A percentile compares a stretch with the other conserved stretches of the same genome.
Evolutionary conservation across 495 filamentous ascomycete genomes (phyloP).

Genomic region (Tuber calosporum): DNA sequence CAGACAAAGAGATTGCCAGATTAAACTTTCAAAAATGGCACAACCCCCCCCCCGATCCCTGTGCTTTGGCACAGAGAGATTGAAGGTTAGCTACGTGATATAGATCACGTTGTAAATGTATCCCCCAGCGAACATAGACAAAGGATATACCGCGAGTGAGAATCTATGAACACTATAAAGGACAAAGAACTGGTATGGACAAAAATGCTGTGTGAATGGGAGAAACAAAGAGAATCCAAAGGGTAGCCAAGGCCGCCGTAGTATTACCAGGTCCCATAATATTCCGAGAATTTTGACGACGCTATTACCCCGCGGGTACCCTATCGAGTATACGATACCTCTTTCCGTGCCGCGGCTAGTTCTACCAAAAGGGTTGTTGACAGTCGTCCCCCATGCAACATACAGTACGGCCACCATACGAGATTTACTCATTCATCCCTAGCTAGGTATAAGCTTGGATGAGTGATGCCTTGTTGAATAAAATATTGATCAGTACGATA

Average conservation of each 20-base stretch:
- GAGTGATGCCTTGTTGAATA: too few relatives aligned
- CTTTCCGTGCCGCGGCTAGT: not conserved
- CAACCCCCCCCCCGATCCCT: not conserved
- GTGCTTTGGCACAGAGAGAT: not conserved
- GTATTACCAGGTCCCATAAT: not conserved
- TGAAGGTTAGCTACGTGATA: not conserved
- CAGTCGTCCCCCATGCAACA: not conserved
- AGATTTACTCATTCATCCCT: not conserved
- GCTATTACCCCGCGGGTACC: not conserved
- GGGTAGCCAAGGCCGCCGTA: not conserved
- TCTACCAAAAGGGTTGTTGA: not conserved
- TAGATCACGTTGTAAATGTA: not conserved
- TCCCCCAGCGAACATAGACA: not conserved
- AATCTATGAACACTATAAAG: not conserved
- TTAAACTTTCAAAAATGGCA: not conserved
- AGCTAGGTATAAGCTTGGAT: too few relatives aligned
- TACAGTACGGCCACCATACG: not conserved
- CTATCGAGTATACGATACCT: not conserved
- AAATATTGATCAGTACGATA: too few relatives aligned
- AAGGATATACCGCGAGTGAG: not conserved
- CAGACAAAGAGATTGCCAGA: not conserved
- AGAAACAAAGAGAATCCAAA: not conserved
- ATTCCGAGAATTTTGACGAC: not conserved
- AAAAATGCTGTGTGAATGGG: not conserved
- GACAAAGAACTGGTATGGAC: not conserved